Base-by-base conservation (phyloP, 1,284 basidiomycete genomes). In the Cryptococcus deneoformans region DNA sequence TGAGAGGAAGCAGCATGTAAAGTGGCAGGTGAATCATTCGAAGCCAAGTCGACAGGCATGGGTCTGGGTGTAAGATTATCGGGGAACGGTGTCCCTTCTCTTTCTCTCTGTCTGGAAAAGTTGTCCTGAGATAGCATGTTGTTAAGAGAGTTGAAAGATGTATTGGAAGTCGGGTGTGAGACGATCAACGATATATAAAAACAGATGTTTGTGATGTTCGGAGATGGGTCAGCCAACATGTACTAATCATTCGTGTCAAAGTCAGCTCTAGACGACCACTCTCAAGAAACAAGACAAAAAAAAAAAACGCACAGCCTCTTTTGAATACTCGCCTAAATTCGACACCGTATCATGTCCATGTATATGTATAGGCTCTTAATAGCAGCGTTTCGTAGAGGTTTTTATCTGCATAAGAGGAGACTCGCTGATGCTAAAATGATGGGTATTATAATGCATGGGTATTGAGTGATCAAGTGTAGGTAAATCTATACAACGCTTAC, bases 371-470 rank as follows among this genome's bases (percentile, higher is more conserved):
- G 40, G 3, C 11, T 6, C 40, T 42, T 6, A 42, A 4, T 11
- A 12, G 40, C 40, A 42, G n/a, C n/a, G 1, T 42, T n/a, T 4
- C 40, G 11, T 42, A n/a, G 40, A 12, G 11, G 5, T 12, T 42
- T 11, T 12, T 42, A 42, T 42, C 40, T 12, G 5, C 11, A 6
- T 42, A 3, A 42, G 3, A 42, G n/a, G 40, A n/a, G 40, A 42
- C 11, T 8, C 14, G 43, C 43, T 8, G 43, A 36, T n/a, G 39
- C 5, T 5, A 14, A 7, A 39, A 12, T 38, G 35, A 45, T 36
- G 38, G 53, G 53, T 54, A 54, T 54, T 29, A 54, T 20, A 29
- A 54, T 54, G 53, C 53, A 42, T 29, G 46, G 53, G 53, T 54
- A 54, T 54, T 5, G 29, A 29, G 5, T 5, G 29, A 42, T 47